phyloP scores from a whole-genome alignment of 2,329 filamentous ascomycete genomes.

The Fusarium sarcochroum region DNA sequence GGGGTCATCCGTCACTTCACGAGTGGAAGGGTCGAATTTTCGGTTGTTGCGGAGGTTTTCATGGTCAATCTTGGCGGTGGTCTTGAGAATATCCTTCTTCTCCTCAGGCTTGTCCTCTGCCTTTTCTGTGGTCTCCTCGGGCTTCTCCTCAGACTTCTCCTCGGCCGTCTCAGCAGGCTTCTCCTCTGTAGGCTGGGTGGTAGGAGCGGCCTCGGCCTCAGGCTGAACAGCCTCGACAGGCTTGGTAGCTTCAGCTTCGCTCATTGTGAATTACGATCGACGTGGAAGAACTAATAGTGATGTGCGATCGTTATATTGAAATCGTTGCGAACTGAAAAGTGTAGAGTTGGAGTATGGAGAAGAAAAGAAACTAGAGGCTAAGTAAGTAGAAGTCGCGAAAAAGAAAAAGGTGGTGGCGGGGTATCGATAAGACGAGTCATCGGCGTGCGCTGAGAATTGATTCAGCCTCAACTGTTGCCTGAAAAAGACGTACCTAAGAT shows the following conservation, averaged over 20 bases:
- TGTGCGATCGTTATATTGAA: conserved; percentile 28
- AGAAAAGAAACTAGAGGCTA: conserved; percentile 27
- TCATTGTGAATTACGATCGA: conserved; percentile 52
- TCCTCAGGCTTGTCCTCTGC: conserved; percentile 42
- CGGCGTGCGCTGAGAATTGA: conserved; percentile 24
- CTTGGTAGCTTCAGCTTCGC: conserved; percentile 58
- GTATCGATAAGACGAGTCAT: conserved; percentile 47
- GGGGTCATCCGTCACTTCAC: conserved; percentile 81
- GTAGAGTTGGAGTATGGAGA: conserved; percentile 8
- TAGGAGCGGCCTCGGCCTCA: conserved; percentile 46
- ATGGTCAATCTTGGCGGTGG: conserved; percentile 57
- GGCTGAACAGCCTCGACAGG: conserved; percentile 55
- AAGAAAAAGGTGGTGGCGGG: conserved; percentile 48
- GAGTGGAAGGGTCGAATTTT: conserved; percentile 78
- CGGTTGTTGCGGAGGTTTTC: conserved; percentile 67
- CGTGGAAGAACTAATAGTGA: conserved; percentile 7
- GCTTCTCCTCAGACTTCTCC: conserved; percentile 43
- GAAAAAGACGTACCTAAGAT: conserved; percentile 29
- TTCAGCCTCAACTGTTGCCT: conserved; percentile 14
- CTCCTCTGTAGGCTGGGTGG: conserved; percentile 47
- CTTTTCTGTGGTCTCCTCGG: conserved; percentile 50
- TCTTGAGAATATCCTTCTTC: conserved; percentile 60
- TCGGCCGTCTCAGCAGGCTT: conserved; percentile 46
- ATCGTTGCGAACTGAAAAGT: conserved; percentile 11
- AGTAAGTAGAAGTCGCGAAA: conserved; percentile 45